Base-by-base conservation (phyloP, 352 stramenopile species). In the Phytophthora cactorum region DNA sequence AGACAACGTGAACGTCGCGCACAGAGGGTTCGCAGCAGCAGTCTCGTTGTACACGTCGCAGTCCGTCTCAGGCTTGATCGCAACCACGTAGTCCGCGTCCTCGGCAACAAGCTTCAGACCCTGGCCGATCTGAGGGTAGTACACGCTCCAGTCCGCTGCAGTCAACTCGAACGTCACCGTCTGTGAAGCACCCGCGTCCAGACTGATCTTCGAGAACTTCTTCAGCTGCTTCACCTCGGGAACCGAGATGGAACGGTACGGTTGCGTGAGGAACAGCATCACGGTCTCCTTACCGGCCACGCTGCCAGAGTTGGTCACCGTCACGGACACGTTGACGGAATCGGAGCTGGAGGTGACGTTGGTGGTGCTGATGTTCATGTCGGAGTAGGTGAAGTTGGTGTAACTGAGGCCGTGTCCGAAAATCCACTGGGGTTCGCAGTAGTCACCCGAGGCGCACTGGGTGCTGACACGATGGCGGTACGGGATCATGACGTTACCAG, bases 371-470 rank as follows among this genome's bases (percentile, higher is more conserved):
- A 84, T 58, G 28, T 28, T 62, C 25, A 91, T 45, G 11, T 69
- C 54, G 1, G 53, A 72, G 66, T 89, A 89, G 7, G 59, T 60
- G 31, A 90, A 89, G 25, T 52, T 78, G 12, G 84, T 87, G 72
- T 90, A 92, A 62, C 77, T 88, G 27, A 90, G 62, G n/a, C 83
- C 83, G 5, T 67, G 50, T 17, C 82, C 83, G 46, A 89, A 91
- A 12, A 59, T 52, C 76, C 76, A 90, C 59, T 90, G 63, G 27
- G 72, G 71, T 10, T 72, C 49, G 39, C 81, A 91, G 65, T 88
- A 88, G 44, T 63, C 61, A 12, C 46, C 44, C 11, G 65, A 60
- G 22, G 75, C 63, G 25, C 81, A 90, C 6, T 70, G 72, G 6
- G 70, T 71, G 25, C 32, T 56, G 4, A 54, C 46, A 38, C 56